Evolutionary conservation across 2,329 filamentous ascomycete species (phyloP).

Genomic region (Erysiphe pulchra): DNA sequence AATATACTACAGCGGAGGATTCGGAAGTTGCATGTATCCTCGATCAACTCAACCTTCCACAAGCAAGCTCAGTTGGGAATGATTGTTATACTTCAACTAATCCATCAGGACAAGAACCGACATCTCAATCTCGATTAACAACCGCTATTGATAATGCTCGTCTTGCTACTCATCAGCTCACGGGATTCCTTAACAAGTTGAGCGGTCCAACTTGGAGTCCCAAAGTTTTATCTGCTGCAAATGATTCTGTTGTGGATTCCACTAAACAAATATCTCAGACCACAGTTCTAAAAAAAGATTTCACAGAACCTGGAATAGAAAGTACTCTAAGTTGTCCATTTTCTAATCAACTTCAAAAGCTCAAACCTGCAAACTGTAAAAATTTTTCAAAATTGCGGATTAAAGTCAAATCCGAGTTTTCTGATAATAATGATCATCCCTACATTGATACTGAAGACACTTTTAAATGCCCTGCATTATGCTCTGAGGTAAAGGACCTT

Average conservation of each 20-base stretch:
- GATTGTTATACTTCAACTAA: constrained; percentile 12
- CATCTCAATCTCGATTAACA: constrained; percentile 29
- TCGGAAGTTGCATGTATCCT: constrained; percentile 40
- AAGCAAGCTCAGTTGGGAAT: constrained; percentile 12
- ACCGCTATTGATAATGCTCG: constrained; percentile 38
- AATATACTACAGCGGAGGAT: constrained; percentile 33
- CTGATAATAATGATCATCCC: not conserved
- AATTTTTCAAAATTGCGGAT: not conserved
- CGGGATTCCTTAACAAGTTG: constrained; percentile 18
- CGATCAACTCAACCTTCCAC: constrained; percentile 38
- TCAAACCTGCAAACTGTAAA: not conserved
- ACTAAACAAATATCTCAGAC: constrained; percentile 28
- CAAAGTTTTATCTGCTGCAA: constrained; percentile 7
- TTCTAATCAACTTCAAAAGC: constrained; percentile 14
- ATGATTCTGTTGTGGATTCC: constrained; percentile 15
- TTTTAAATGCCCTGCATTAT: constrained; percentile 38
- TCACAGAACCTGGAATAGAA: constrained; percentile 62
- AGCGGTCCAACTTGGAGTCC: constrained; percentile 18
- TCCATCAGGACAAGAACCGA: constrained; percentile 4
- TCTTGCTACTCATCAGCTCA: constrained; percentile 27
- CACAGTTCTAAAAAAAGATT: constrained; percentile 60
- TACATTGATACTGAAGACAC: constrained; percentile 25
- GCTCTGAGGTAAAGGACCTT: constrained; percentile 25
- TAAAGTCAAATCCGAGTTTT: not conserved
- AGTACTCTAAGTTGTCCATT: constrained; percentile 67